These are phyloP conservation scores for Rhodotorula sp. DNA, from an alignment of 1,284 basidiomycete genomes.

Conservation along the genomic window DNA sequence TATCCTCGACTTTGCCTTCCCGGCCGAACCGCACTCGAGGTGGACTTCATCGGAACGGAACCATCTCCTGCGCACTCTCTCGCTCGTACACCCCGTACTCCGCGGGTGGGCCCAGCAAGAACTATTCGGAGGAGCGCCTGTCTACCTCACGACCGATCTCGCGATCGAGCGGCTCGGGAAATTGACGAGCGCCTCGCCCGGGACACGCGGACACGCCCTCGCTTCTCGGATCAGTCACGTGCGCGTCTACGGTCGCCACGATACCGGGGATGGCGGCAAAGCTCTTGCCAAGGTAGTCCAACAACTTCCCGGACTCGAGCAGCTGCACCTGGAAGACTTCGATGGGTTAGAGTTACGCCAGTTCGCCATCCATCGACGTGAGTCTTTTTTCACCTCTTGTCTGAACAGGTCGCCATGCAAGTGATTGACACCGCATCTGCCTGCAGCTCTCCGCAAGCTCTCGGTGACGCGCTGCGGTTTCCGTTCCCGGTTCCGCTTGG, in stretches of 20 bases:
- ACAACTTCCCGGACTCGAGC: conserved; percentile 11
- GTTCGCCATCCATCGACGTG: conserved; percentile 9
- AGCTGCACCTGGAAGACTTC: conserved; percentile 20
- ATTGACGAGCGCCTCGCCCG: neutral
- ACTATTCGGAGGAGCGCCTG: conserved; percentile 13
- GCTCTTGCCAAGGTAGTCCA: conserved; percentile 14
- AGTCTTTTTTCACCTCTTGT: neutral
- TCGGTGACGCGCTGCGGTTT: conserved; percentile 20
- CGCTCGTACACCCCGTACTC: conserved; percentile 27
- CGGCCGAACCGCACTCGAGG: conserved; percentile 1
- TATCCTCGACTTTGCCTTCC: conserved; percentile 24
- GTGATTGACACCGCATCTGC: neutral
- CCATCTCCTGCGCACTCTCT: conserved; percentile 11
- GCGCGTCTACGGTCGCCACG: conserved; percentile 6
- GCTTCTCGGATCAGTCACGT: conserved; percentile 1
- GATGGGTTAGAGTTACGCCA: conserved; percentile 24
- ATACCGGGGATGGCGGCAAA: conserved; percentile 11
- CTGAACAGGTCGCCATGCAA: neutral
- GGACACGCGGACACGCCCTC: neutral
- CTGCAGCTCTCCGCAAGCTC: conserved; percentile 7
- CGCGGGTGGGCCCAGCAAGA: conserved; percentile 18
- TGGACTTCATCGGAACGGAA: conserved; percentile 2
- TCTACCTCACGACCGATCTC: conserved; percentile 9
- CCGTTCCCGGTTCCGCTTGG: conserved; percentile 24
- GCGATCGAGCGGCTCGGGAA: conserved; percentile 2